phyloP scores from a whole-genome alignment of 1,284 basidiomycete species.

The Trichosporon asahii region DNA sequence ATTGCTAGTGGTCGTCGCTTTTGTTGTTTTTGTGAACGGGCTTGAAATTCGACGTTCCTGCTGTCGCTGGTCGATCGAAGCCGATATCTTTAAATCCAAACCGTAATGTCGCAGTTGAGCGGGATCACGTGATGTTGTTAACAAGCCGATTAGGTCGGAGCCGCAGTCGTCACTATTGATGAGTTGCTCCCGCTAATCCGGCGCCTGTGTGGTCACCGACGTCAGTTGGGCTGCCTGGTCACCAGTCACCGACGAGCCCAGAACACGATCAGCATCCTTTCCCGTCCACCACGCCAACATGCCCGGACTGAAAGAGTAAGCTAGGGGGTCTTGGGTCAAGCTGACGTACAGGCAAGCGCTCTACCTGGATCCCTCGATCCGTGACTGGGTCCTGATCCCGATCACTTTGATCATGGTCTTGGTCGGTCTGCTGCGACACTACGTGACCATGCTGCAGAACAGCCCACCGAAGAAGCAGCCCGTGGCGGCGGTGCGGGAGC shows the following conservation, averaged over 20 bases:
- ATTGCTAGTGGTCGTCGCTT: conserved; percentile 22
- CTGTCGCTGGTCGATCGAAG: background rate
- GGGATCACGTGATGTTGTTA: background rate
- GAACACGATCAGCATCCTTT: background rate
- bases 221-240: background rate
- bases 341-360: conserved; percentile 32
- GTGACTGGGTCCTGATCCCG: conserved; percentile 75
- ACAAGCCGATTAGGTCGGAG: background rate
- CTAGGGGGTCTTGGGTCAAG: background rate
- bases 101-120: background rate
- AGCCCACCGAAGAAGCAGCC: conserved; percentile 77
- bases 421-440: conserved; percentile 89
- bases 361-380: conserved; percentile 4
- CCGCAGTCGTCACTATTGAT: background rate
- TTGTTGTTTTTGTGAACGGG: background rate
- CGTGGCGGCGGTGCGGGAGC: conserved; percentile 79
- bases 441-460: conserved; percentile 83
- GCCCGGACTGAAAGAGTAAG: conserved; percentile 23
- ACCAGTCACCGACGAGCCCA: background rate
- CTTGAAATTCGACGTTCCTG: background rate
- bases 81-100: background rate
- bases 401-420: conserved; percentile 97
- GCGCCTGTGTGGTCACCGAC: background rate
- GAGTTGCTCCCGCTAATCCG: background rate
- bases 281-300: conserved; percentile 9